These are phyloP conservation scores for Colletotrichum siamense DNA, from an alignment of 2,329 filamentous ascomycete genomes.

Conservation along the genomic window DNA sequence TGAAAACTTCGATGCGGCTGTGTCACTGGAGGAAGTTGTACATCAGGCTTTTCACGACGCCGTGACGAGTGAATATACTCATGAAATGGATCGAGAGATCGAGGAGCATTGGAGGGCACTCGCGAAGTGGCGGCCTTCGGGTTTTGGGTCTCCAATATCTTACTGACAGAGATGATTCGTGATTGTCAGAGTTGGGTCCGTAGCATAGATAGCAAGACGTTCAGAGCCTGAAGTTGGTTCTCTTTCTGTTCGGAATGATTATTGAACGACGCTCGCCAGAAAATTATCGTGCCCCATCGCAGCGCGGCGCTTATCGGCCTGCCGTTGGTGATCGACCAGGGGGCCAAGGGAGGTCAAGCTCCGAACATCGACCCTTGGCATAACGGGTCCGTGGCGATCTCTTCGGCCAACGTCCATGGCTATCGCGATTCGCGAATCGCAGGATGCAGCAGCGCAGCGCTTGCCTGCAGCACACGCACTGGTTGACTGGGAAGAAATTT, in stretches of 20 bases:
- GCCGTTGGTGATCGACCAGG: background rate
- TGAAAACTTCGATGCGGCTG: fast-evolving
- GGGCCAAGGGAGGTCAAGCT: background rate
- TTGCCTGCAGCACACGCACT: no score
- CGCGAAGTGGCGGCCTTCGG: background rate
- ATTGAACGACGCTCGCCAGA: background rate
- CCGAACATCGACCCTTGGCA: background rate
- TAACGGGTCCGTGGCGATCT: background rate
- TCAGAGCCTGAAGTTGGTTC: fast-evolving
- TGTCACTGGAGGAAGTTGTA: fast-evolving
- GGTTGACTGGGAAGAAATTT: background rate
- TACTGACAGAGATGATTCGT: background rate
- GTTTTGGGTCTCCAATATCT: background rate
- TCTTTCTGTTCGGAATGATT: background rate
- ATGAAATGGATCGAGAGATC: background rate
- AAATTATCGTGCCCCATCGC: background rate
- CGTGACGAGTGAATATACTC: background rate
- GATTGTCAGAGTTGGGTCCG: background rate
- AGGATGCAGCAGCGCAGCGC: background rate
- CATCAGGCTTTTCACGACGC: background rate
- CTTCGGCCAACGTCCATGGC: background rate
- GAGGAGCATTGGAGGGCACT: background rate
- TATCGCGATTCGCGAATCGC: background rate
- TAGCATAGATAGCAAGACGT: background rate
- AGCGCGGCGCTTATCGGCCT: background rate